Base-by-base conservation (phyloP, 345 rosid genomes). In the Populus nigra region DNA sequence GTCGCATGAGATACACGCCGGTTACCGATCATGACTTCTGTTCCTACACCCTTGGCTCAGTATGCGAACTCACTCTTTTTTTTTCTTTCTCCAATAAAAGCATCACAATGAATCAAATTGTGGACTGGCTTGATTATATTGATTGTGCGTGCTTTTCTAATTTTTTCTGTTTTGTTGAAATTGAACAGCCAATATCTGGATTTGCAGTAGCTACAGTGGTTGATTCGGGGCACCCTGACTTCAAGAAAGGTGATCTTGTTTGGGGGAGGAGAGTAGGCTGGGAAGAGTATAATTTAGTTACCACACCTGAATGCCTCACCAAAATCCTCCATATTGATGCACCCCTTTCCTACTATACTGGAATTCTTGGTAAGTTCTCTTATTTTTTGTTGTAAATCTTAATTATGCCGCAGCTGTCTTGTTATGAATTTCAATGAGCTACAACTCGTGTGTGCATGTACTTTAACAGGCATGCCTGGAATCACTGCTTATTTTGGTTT, bases 401-500 rank as follows among this genome's bases (percentile, higher is more conserved):
- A 12, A 13, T 5, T 47, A 47, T 47, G 50, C n/a, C n/a, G n/a
- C 5, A 11, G 50, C 50, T 57, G 63, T 57, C 12, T 55, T 20
- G 61, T 7, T 55, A 55, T 55, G 25, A 55, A 13, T 22, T 18
- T 22, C n/a, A 55, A 20, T 9, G 27, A n/a, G 63, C 29, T 11
- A 59, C 25, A 59, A 0, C 25, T 11, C 23, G 5, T n/a, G 63
- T n/a, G 63, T 59, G 29, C 29, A 3, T 10, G 23, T 59, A 9
- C 6, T 59, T 9, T 23, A 1, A 47, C 31, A 89, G 88, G 92
- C 45, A 81, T 86, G 90, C 84, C 88, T 3, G 90, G 92, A 29
- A 73, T 86, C 81, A 83, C 92, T 20, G 90, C 92, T 20, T 89
- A 89, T 53, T 81, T 35, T 17, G 88, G 92, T 20, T 77, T 89